Percentiles rank a stretch among this genome's conserved stretches.
Conservation (phyloP, 441 rosid genomes). For the Theobroma grandiflorum region DNA sequence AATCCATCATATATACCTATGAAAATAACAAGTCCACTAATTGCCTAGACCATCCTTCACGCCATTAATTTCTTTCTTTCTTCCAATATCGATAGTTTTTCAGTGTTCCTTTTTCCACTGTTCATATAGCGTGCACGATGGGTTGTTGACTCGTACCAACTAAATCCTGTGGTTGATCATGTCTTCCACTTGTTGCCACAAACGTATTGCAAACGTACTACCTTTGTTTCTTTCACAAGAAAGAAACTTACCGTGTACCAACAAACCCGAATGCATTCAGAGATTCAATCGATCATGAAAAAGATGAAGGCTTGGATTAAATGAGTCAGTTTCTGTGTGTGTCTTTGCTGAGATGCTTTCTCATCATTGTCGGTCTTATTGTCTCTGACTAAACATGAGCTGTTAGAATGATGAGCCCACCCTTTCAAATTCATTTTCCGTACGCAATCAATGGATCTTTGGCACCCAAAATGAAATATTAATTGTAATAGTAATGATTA, state of each 20-base stretch:
- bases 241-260: too few relatives aligned
- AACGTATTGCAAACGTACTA: not conserved
- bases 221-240: too few relatives aligned
- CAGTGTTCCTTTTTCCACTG: too few relatives aligned
- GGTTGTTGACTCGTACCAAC: conserved; percentile 14
- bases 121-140: not conserved
- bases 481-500: not conserved
- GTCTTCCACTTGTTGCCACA: not conserved
- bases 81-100: too few relatives aligned
- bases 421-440: not conserved
- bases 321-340: not conserved
- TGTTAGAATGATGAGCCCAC: not conserved
- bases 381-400: not conserved
- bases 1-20: not conserved
- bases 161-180: not conserved
- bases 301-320: too few relatives aligned
- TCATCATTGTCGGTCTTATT: not conserved
- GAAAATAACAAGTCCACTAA: not conserved
- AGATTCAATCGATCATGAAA: too few relatives aligned
- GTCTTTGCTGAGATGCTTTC: not conserved
- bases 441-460: not conserved
- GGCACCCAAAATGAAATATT: not conserved
- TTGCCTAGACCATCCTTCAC: not conserved
- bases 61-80: not conserved
- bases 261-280: too few relatives aligned